These are phyloP conservation scores for Cutaneotrichosporon spelunceum DNA, from an alignment of 1,284 basidiomycete genomes.

Conservation along the genomic window DNA sequence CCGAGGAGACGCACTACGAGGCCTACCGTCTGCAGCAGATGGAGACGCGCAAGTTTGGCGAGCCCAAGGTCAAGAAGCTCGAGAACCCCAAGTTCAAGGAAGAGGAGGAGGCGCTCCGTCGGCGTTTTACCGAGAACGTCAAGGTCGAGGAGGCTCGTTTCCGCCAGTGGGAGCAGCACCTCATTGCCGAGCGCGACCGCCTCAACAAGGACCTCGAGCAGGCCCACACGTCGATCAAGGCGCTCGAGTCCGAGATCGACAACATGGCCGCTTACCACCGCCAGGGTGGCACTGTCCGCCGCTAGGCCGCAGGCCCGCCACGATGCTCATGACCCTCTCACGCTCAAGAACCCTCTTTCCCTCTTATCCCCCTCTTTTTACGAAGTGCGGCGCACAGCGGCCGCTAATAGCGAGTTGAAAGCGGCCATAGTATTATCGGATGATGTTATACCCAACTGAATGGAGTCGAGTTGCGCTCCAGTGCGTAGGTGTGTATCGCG, in stretches of 20 bases:
- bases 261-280: constrained; percentile 77
- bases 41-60: constrained; percentile 99
- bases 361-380: constrained; percentile 7
- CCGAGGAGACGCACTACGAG: constrained; percentile 96
- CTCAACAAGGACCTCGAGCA: constrained; percentile 91
- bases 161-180: constrained; percentile 99
- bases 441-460: constrained; percentile 2
- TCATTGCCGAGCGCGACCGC: constrained; percentile 91
- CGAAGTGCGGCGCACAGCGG: constrained; percentile 5
- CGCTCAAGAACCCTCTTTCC: not conserved
- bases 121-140: constrained; percentile 99
- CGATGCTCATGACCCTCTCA: constrained; percentile 8
- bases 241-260: constrained; percentile 82
- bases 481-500: not conserved
- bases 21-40: constrained; percentile 98
- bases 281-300: constrained; percentile 46
- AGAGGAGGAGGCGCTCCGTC: constrained; percentile 92
- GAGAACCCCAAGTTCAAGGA: constrained; percentile 99
- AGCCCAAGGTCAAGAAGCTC: constrained; percentile 96
- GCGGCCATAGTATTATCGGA: constrained; percentile 7
- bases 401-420: constrained; percentile 7
- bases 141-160: constrained; percentile 97
- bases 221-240: constrained; percentile 87
- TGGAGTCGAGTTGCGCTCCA: not conserved
- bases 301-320: constrained; percentile 19